Conservation (phyloP, 768 basidiomycete genomes). For the Amyloporia xantha region DNA sequence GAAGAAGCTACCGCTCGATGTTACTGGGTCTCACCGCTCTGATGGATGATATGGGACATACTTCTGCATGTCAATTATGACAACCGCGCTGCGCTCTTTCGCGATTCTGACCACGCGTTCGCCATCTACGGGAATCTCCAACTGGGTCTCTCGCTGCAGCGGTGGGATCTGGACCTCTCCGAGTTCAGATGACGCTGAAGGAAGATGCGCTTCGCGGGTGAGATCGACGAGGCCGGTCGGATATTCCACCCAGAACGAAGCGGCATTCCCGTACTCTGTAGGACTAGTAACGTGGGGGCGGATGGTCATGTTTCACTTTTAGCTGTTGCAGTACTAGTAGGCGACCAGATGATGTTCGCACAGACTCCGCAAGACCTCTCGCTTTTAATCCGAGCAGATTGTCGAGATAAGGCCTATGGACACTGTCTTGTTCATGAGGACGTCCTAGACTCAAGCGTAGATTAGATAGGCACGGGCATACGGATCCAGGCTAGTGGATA, state of each 20-base stretch:
- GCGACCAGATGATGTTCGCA: too few species aligned
- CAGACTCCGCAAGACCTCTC: too few species aligned
- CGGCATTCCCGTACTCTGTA: slow-evolving; percentile 47
- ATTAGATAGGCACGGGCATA: neutral
- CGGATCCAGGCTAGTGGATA: neutral
- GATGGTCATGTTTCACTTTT: slow-evolving; percentile 29
- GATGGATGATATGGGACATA: too few species aligned
- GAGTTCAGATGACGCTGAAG: slow-evolving; percentile 10
- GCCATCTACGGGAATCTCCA: slow-evolving; percentile 50
- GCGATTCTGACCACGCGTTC: slow-evolving; percentile 45
- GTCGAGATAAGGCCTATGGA: neutral
- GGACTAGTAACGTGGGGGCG: slow-evolving; percentile 39
- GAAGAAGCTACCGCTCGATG: slow-evolving; percentile 51
- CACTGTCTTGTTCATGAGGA: neutral
- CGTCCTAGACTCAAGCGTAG: neutral
- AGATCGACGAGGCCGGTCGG: slow-evolving; percentile 58
- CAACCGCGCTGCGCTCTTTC: slow-evolving; percentile 42
- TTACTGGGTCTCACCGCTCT: too few species aligned
- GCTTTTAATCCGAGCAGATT: too few species aligned
- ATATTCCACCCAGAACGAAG: slow-evolving; percentile 64
- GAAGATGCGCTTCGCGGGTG: slow-evolving; percentile 40
- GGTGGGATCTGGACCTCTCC: slow-evolving; percentile 19
- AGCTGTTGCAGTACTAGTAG: neutral
- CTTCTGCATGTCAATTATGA: slow-evolving; percentile 78
- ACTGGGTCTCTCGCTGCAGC: slow-evolving; percentile 31